These are phyloP conservation scores for Litsea cubeba DNA, from an alignment of 164 flowering plant species.

Conservation along the genomic window DNA sequence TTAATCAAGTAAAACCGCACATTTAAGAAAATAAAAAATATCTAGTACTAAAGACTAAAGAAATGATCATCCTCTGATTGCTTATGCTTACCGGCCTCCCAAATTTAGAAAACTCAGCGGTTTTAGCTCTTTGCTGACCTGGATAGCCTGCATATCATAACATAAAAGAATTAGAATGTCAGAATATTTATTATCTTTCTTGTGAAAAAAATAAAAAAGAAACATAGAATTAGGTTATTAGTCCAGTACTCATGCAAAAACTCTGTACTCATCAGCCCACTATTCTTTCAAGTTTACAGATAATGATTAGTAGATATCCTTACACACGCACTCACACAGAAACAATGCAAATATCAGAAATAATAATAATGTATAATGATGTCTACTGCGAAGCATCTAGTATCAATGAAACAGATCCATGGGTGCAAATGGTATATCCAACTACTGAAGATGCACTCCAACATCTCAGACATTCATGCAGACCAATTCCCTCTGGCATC, in stretches of 20 bases:
- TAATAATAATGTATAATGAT: too few relatives aligned
- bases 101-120: slow-evolving; percentile 60
- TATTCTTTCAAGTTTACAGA: background rate
- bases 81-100: slow-evolving; percentile 70
- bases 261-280: background rate
- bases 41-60: background rate
- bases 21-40: too few relatives aligned
- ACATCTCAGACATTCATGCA: background rate
- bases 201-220: background rate
- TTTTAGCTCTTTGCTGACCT: slow-evolving; percentile 71
- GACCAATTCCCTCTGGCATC: background rate
- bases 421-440: background rate
- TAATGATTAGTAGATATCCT: background rate
- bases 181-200: slow-evolving; percentile 2
- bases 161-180: slow-evolving; percentile 4
- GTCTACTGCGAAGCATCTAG: background rate
- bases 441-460: background rate
- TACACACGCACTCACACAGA: background rate
- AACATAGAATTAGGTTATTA: background rate
- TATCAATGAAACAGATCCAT: background rate
- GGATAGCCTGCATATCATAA: slow-evolving; percentile 50
- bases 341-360: background rate
- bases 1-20: too few relatives aligned
- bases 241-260: background rate
- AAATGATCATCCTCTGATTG: background rate